A percentile compares a stretch with the other conserved stretches of the same genome.
These are phyloP conservation scores for Paulownia fortunei DNA, from an alignment of 257 asterid species.

Conservation along the genomic window DNA sequence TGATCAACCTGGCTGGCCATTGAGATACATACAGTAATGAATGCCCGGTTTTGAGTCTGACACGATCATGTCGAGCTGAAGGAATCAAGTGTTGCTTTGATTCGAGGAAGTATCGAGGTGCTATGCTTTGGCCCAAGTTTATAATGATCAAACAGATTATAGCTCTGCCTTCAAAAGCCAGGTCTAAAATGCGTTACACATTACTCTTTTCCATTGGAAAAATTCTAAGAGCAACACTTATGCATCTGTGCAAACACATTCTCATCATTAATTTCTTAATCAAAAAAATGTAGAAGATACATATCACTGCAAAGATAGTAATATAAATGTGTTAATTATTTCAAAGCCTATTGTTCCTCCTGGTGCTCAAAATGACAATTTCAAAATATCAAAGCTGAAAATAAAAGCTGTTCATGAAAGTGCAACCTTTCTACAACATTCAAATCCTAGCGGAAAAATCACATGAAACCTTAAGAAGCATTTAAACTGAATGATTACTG, in stretches of 20 bases:
- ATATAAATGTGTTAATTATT: background rate
- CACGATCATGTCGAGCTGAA: too few relatives aligned
- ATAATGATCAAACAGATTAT: too few relatives aligned
- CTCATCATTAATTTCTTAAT: background rate
- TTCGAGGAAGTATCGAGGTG: too few relatives aligned
- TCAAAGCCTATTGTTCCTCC: background rate
- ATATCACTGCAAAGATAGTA: background rate
- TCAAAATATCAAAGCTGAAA: background rate
- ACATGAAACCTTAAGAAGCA: background rate
- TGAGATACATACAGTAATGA: too few relatives aligned
- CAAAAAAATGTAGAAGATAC: background rate
- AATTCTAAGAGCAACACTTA: slow-evolving; percentile 2
- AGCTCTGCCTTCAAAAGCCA: background rate
- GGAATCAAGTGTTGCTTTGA: too few relatives aligned
- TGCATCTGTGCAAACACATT: background rate
- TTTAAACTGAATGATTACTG: background rate
- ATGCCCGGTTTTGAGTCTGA: too few relatives aligned
- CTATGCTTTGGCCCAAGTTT: too few relatives aligned
- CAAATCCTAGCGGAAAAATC: slow-evolving; percentile 17
- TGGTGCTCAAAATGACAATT: background rate
- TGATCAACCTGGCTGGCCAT: too few relatives aligned
- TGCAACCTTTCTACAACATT: slow-evolving; percentile 5
- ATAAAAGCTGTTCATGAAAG: slow-evolving; percentile 3
- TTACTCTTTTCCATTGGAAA: background rate
- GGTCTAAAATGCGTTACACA: background rate